Conservation (phyloP, 768 basidiomycete genomes). For the Podaxis sp. region DNA sequence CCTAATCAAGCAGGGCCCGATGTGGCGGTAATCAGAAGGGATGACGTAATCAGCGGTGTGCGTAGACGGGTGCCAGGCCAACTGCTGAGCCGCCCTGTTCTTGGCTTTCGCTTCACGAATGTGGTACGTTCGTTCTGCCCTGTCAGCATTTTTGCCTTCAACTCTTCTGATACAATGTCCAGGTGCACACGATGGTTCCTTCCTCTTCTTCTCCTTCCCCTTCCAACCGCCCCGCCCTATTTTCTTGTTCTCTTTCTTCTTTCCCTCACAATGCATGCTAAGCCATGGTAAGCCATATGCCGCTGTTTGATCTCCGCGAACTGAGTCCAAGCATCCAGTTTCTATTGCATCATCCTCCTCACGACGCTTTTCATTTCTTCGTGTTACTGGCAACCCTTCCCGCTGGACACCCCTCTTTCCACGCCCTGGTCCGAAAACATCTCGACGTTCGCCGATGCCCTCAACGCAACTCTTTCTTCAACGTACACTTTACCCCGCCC, state of each 20-base stretch:
- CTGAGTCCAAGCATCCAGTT: slow-evolving; percentile 41
- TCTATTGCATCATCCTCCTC: slow-evolving; percentile 84
- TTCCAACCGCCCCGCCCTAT: slow-evolving; percentile 79
- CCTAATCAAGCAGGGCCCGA: neutral
- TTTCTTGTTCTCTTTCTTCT: slow-evolving; percentile 78
- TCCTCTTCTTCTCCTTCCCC: slow-evolving; percentile 70
- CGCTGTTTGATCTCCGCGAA: neutral
- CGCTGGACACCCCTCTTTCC: slow-evolving; percentile 60
- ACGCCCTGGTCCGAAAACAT: slow-evolving; percentile 68
- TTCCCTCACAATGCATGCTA: slow-evolving; percentile 76
- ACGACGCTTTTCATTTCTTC: slow-evolving; percentile 83
- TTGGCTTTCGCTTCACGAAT: slow-evolving; percentile 25
- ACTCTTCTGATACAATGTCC: neutral
- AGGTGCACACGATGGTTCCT: slow-evolving; percentile 91
- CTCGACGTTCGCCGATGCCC: slow-evolving; percentile 70
- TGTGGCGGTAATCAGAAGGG: neutral
- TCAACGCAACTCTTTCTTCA: slow-evolving; percentile 46
- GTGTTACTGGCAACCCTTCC: slow-evolving; percentile 87
- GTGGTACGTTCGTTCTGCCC: slow-evolving; percentile 48
- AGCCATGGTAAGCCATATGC: slow-evolving; percentile 66
- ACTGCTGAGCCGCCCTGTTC: neutral
- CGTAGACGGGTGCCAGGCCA: neutral
- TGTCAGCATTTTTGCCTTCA: neutral
- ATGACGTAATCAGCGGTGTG: slow-evolving; percentile 8
- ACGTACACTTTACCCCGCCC: slow-evolving; percentile 47